Percentiles rank a stretch among this genome's conserved stretches.
Conservation (phyloP, 1,284 basidiomycete genomes). For the Phaffia rhodozyma region DNA sequence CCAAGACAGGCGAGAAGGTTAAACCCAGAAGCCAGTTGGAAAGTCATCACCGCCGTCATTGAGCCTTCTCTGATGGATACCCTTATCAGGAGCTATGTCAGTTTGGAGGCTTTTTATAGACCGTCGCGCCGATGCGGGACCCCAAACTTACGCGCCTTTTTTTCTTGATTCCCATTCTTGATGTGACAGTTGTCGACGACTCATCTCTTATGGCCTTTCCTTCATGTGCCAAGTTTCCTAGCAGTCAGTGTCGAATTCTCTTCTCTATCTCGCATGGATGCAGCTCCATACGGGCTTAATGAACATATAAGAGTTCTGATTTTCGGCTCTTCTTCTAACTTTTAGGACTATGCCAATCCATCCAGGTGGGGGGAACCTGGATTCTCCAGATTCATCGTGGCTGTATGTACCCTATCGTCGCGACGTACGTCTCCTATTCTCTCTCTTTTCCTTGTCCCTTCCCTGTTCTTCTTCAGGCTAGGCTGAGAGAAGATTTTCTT, state of each 20-base stretch:
- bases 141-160: neutral
- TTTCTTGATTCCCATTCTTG: conserved; percentile 31
- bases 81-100: conserved; percentile 42
- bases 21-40: conserved; percentile 55
- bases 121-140: neutral
- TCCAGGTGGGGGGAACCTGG: conserved; percentile 86
- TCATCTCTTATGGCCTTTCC: conserved; percentile 79
- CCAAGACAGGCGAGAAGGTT: conserved; percentile 54
- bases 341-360: conserved; percentile 75
- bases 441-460: neutral
- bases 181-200: conserved; percentile 74
- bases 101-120: conserved; percentile 21
- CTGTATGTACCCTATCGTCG: conserved; percentile 75
- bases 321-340: conserved; percentile 18
- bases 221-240: conserved; percentile 78
- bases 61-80: conserved; percentile 80
- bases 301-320: conserved; percentile 5
- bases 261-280: neutral
- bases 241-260: conserved; percentile 47
- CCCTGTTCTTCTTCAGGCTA: neutral
- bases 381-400: conserved; percentile 77
- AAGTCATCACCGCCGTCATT: conserved; percentile 68
- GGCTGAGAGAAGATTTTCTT: neutral
- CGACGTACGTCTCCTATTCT: conserved; percentile 37
- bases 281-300: neutral